Base-by-base conservation (phyloP, 192 early-diverging fungal species). In the Endogone sp. region DNA sequence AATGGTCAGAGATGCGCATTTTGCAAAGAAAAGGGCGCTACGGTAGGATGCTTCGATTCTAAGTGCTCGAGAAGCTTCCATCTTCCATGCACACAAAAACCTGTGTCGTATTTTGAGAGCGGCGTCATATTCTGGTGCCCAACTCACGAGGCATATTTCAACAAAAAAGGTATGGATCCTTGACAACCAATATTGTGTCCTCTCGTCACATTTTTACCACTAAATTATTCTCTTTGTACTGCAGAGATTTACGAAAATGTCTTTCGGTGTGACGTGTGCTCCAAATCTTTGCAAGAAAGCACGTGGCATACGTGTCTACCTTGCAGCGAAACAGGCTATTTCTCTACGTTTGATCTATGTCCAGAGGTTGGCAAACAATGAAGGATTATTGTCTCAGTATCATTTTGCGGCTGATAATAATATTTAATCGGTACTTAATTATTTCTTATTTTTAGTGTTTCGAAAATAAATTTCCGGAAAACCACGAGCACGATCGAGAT, bases 101-200 rank as follows among this genome's bases (percentile, higher is more conserved):
- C 88, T 3, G 77, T 84, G 61, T 79, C 80, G 13, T 83, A 88
- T 63, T 94, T 95, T 69, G 85, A 88, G 29, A 83, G 88, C 44
- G 95, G 95, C 9, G 85, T 87, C 55, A 88, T 93, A 24, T 97
- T 94, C 75, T 97, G 92, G 92, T 97, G 95, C 67, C 85, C 90
- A 3, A 81, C 78, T 28, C 95, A 97, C 67, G 89, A 92, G 65
- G 67, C 74, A 3, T 68, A 76, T 29, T 73, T 86, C 3, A 62
- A 81, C 23, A 70, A 82, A 63, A 78, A 77, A 73, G 87, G 88
- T 85, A 81, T 21, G 22, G 66, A n/a, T 37, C 1, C 29, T 79
- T 56, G 27, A 28, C 27, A 16, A 24, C 8, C 62, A 11, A 55
- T 58, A 57, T 27, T 55, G 2, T n/a, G n/a, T n/a, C n/a, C n/a